Evolutionary conservation across 805 yeast genomes (phyloP), one percentile per base, ranked within the genome.

Genomic region (Millerozyma miso): DNA sequence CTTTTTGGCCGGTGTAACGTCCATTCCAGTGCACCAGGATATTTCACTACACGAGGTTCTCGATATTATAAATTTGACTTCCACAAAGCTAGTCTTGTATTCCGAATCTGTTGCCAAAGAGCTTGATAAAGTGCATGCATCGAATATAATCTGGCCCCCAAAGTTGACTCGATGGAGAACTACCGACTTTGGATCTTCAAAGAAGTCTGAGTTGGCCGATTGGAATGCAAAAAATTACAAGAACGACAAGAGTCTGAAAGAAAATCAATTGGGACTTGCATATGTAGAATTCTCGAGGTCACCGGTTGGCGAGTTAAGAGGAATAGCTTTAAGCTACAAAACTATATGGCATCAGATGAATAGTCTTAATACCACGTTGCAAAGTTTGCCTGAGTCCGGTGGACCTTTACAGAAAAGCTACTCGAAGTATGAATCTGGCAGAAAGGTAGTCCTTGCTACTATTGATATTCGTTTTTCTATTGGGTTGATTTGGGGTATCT

Each of bases 201-300:
- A 63, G 36, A 64, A 65, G 38, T 58, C 68, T 2, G 76, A 70
- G 39, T 43, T 66, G 8, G 36, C 55, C 2, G 41, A 40, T 26
- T 63, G 63, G 70, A 55, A 31, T 13, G 31, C 49, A 20, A 52
- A 48, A 44, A 48, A 50, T 43, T 37, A 43, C 37, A 35, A 47
- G 40, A 37, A 44, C 26, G 49, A 48, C 35, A 29, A 46, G 26
- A 29, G 38, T 16, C 14, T 26, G 2, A 41, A 39, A 26, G 35
- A 44, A 12, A 34, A 47, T 19, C 52, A 49, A 33, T 51, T 62
- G 15, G 95, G 88, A 55, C 67, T 93, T 45, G 97, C 98, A 0
- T 93, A 93, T 55, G 90, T 93, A 12, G 99, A 93, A 64, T 93
- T 85, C 56, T 80, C 93, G 0, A 78, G 90, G 52, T 85, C 95